Evolutionary conservation across 192 early-diverging fungal genomes (phyloP), one percentile per base, ranked within the genome.

Genomic region (Powellomyces hirtus): DNA sequence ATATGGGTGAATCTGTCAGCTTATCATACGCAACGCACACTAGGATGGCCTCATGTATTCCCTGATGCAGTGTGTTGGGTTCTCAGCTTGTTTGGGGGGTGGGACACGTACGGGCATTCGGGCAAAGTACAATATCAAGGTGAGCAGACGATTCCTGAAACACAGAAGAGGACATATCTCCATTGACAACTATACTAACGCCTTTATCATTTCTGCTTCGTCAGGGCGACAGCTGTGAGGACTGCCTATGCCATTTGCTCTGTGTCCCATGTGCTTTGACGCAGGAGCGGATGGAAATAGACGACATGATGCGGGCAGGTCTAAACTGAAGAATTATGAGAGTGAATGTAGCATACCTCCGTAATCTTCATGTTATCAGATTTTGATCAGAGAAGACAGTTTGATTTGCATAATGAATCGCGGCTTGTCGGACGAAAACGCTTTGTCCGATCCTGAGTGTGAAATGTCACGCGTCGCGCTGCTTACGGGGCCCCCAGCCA

Each of bases 261-360:
- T 75, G 74, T 38, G 13, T 24, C 11, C 59, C 74, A 2, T 75
- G 74, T 40, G 74, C 74, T 34, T 37, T 75, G 13, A 70, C 68
- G 18, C 74, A 75, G 38, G 74, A 75, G 60, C 18, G 52, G n/a
- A n/a, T 22, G 66, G 73, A 75, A 46, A 59, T 65, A 2, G 53
- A 71, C 38, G 71, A 55, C 13, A 67, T 56, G 49, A 33, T 59
- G 31, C 26, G 7, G 16, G 51, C 52, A 20, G 65, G 65, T 8
- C 29, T 67, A 13, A 67, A 67, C 42, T 62, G 36, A 38, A 20
- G 22, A 30, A 0, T 6, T n/a, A 10, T 58, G 8, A 35, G 1
- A 0, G 44, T 46, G n/a, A n/a, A n/a, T n/a, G n/a, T n/a, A n/a
- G n/a, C n/a, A n/a, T n/a, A n/a, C n/a, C n/a, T n/a, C n/a, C n/a